Percentiles rank a stretch among this genome's conserved stretches.
Evolutionary conservation across 2,329 filamentous ascomycete genomes (phyloP).

Genomic region (Cladosporium sp.): DNA sequence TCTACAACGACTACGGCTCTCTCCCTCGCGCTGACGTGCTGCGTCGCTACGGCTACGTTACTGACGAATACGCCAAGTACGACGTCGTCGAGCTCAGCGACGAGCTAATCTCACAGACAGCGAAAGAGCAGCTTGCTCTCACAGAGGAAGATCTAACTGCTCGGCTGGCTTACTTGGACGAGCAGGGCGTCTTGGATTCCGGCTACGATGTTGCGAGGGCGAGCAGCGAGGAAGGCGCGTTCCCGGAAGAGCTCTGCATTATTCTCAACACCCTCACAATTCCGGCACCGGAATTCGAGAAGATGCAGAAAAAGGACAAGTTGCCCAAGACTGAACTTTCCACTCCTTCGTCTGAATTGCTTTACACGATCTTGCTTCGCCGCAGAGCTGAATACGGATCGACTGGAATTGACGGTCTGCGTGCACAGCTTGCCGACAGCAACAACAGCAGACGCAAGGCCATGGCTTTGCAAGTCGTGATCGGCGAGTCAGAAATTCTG

Average conservation of each 20-base stretch:
- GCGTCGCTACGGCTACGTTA: constrained; percentile 85
- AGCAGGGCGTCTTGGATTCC: constrained; percentile 67
- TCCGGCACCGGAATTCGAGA: constrained; percentile 42
- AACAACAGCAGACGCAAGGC: constrained; percentile 10
- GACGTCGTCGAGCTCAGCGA: constrained; percentile 80
- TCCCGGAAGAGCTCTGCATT: constrained; percentile 45
- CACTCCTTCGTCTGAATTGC: constrained; percentile 40
- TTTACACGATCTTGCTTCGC: constrained; percentile 40
- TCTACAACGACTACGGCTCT: constrained; percentile 87
- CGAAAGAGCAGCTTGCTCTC: constrained; percentile 34
- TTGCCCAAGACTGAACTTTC: constrained; percentile 42
- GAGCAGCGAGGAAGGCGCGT: constrained; percentile 38
- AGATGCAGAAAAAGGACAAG: constrained; percentile 44
- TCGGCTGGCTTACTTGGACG: constrained; percentile 59
- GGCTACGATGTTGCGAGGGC: constrained; percentile 59
- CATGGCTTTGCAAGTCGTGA: constrained; percentile 67
- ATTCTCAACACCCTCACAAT: constrained; percentile 49
- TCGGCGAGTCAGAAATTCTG: constrained; percentile 71
- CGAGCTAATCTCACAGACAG: constrained; percentile 53
- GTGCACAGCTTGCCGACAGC: constrained; percentile 10
- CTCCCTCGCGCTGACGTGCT: constrained; percentile 80
- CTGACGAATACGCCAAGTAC: constrained; percentile 70
- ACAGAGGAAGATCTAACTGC: constrained; percentile 24
- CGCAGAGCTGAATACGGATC: constrained; percentile 32
- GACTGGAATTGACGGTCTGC: neutral